phyloP scores from a whole-genome alignment of 2,329 filamentous ascomycete species.

The Trichoderma asperellum region DNA sequence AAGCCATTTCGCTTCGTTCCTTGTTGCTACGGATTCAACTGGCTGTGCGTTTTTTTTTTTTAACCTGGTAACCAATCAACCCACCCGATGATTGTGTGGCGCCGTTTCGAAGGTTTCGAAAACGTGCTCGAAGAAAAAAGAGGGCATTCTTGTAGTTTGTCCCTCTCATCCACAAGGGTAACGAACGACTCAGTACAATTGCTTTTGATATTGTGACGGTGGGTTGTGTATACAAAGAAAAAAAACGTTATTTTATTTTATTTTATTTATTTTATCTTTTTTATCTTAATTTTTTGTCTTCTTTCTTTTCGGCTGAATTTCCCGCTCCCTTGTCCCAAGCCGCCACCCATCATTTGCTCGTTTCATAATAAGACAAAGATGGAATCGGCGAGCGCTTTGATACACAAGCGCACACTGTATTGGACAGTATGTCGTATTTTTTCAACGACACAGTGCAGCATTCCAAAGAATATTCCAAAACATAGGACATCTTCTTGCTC shows the following conservation, averaged over 20 bases:
- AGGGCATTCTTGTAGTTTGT: not conserved
- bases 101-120: constrained; percentile 17
- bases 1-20: not conserved
- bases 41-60: not conserved
- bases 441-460: not conserved
- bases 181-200: no score
- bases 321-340: not conserved
- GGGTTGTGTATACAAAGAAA: not conserved
- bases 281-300: not conserved
- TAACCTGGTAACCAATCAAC: not conserved
- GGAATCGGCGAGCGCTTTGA: not conserved
- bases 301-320: not conserved
- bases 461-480: not conserved
- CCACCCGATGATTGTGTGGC: constrained; percentile 3
- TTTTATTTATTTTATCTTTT: no score
- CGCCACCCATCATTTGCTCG: not conserved
- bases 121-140: not conserved
- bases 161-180: no score
- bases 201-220: constrained; percentile 4
- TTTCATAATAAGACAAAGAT: not conserved
- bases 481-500: not conserved
- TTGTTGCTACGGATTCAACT: not conserved
- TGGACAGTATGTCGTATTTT: not conserved
- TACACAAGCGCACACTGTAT: not conserved
- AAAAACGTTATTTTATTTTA: no score